Conservation (phyloP, 768 basidiomycete species). For the Pleurotus tuoliensis region DNA sequence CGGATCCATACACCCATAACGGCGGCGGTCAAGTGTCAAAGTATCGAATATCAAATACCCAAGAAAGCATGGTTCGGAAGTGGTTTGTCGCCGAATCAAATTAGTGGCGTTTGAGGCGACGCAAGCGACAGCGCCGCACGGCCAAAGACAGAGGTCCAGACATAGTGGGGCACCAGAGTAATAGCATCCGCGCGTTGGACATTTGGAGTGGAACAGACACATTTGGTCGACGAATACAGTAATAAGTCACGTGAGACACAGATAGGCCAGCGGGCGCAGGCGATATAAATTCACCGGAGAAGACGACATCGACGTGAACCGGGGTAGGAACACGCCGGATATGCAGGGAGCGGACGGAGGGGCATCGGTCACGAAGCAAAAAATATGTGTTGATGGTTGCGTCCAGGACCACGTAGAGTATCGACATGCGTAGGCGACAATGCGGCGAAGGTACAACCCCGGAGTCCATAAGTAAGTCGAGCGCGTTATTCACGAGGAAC, state of each 20-base stretch:
- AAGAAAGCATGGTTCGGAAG: constrained; percentile 2
- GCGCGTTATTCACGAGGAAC: no score
- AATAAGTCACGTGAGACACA: background rate
- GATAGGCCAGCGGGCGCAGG: background rate
- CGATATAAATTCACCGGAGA: background rate
- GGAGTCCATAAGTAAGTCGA: background rate
- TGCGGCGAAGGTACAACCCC: background rate
- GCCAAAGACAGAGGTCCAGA: no score
- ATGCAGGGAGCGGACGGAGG: background rate
- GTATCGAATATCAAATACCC: background rate
- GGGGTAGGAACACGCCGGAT: background rate
- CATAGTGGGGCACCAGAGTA: no score
- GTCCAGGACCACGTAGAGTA: no score
- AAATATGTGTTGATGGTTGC: no score
- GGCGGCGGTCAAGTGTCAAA: background rate
- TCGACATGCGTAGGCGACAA: no score
- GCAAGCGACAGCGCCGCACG: background rate
- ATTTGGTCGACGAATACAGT: no score
- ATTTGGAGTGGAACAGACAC: no score
- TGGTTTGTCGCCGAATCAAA: constrained; percentile 1
- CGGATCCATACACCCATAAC: background rate
- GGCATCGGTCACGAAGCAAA: no score
- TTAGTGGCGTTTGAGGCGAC: background rate
- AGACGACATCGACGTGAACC: background rate
- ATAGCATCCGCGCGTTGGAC: no score